Percentiles rank a stretch among this genome's conserved stretches.
Evolutionary conservation across 2,329 filamentous ascomycete species (phyloP).

Genomic region (Grosmannia penicillata): DNA sequence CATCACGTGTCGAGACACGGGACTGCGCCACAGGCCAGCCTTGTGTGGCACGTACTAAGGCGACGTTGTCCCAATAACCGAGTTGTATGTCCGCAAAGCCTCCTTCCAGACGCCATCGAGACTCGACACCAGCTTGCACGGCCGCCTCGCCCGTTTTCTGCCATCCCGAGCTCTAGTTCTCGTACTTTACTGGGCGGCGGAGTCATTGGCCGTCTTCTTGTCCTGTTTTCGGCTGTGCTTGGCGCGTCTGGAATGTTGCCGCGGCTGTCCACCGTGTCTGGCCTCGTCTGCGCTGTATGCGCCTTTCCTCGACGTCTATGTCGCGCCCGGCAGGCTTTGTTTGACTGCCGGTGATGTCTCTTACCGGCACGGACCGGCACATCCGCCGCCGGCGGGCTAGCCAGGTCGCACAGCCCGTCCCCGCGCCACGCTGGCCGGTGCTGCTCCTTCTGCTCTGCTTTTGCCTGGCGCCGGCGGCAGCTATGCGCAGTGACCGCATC

Average conservation of each 20-base stretch:
- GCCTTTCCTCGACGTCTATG: not conserved
- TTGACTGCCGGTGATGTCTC: constrained; percentile 23
- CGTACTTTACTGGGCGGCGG: not conserved
- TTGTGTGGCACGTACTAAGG: not conserved
- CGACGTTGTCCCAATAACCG: not conserved
- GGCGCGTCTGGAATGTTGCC: too few species aligned
- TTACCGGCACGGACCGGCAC: constrained; percentile 18
- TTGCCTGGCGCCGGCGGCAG: constrained; percentile 18
- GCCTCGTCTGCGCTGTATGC: too few species aligned
- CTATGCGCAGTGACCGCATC: constrained; percentile 42
- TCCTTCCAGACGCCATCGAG: not conserved
- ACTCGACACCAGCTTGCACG: not conserved
- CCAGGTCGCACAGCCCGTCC: not conserved
- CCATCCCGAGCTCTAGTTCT: too few species aligned
- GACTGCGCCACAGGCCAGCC: constrained; percentile 1
- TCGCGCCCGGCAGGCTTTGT: not conserved
- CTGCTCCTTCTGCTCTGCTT: constrained; percentile 8
- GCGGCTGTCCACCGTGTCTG: too few species aligned
- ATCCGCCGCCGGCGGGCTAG: not conserved
- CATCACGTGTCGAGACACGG: not conserved
- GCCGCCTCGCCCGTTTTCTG: not conserved
- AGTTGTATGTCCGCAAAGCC: not conserved
- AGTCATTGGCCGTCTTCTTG: not conserved
- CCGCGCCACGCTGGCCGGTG: constrained; percentile 11
- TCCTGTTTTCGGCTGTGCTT: too few species aligned